Conservation (phyloP, 2,329 filamentous ascomycete genomes). For the Eutypa lata region DNA sequence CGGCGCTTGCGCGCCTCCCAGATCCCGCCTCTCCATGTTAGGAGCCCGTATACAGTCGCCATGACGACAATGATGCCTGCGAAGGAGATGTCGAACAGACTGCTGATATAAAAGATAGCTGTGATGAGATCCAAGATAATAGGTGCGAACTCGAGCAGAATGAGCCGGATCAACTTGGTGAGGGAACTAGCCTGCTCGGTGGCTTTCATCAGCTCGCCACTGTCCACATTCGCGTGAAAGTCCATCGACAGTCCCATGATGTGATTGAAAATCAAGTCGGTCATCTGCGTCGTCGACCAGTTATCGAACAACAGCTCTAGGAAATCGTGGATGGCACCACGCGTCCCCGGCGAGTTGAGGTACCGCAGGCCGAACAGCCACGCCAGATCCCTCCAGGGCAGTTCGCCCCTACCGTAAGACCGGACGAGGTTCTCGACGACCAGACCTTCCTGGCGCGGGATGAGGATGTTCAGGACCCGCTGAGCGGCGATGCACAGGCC, state of each 20-base stretch:
- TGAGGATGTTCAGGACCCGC: neutral
- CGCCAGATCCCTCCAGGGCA: slow-evolving; percentile 4
- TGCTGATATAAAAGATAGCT: slow-evolving; percentile 58
- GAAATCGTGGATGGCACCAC: slow-evolving; percentile 1
- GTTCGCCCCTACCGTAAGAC: neutral
- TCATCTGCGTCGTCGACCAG: slow-evolving; percentile 55
- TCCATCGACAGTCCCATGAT: slow-evolving; percentile 68
- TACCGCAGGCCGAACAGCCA: slow-evolving; percentile 3
- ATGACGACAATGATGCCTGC: slow-evolving; percentile 37
- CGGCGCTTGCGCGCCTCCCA: neutral
- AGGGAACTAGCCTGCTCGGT: slow-evolving; percentile 62
- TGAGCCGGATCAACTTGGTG: slow-evolving; percentile 55
- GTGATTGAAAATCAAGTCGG: slow-evolving; percentile 61
- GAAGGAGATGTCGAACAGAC: slow-evolving; percentile 61
- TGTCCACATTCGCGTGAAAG: slow-evolving; percentile 65
- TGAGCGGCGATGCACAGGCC: slow-evolving; percentile 15
- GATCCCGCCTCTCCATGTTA: slow-evolving; percentile 51
- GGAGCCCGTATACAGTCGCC: slow-evolving; percentile 41
- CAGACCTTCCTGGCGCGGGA: neutral
- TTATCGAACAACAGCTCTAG: slow-evolving; percentile 48
- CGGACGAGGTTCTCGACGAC: neutral
- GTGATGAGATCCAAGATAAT: slow-evolving; percentile 60
- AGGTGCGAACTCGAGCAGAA: slow-evolving; percentile 58
- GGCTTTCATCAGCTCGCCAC: slow-evolving; percentile 61
- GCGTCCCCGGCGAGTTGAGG: neutral